Evolutionary conservation across 2,329 filamentous ascomycete species (phyloP).

Genomic region (Fusarium sp.): DNA sequence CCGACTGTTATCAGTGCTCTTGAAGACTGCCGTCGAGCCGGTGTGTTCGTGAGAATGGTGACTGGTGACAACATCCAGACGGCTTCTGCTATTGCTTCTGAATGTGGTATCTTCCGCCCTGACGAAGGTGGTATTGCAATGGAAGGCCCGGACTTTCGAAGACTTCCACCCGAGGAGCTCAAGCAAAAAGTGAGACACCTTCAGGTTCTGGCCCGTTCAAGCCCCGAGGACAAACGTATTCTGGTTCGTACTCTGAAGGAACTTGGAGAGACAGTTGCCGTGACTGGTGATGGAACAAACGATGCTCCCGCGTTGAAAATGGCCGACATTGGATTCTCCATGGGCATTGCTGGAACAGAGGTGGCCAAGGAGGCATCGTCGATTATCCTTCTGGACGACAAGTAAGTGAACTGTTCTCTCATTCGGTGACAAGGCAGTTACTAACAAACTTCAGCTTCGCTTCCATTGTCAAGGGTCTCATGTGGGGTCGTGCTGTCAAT

Average conservation of each 20-base stretch:
- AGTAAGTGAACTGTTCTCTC: constrained; percentile 50
- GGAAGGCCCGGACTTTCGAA: constrained; percentile 68
- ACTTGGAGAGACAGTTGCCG: constrained; percentile 71
- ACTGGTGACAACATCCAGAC: constrained; percentile 67
- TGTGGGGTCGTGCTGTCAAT: constrained; percentile 75
- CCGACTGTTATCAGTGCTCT: constrained; percentile 75
- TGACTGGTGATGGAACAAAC: constrained; percentile 75
- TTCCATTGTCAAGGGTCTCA: constrained; percentile 72
- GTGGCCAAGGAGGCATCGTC: constrained; percentile 75
- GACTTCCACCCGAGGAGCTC: constrained; percentile 66
- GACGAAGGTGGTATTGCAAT: constrained; percentile 78
- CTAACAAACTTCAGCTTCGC: constrained; percentile 57
- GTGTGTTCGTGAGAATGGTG: constrained; percentile 76
- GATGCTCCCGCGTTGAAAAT: constrained; percentile 73
- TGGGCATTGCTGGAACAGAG: constrained; percentile 76
- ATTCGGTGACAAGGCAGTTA: not conserved
- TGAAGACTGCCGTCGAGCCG: constrained; percentile 73
- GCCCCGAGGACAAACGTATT: constrained; percentile 76
- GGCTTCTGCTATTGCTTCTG: constrained; percentile 61
- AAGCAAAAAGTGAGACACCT: constrained; percentile 71
- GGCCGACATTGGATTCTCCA: constrained; percentile 74
- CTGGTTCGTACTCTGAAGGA: constrained; percentile 74
- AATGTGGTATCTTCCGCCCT: constrained; percentile 58
- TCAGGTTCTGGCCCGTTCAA: constrained; percentile 75
- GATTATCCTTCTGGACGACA: constrained; percentile 74